phyloP scores from a whole-genome alignment of 768 basidiomycete species.

The Termitomyces sp. region DNA sequence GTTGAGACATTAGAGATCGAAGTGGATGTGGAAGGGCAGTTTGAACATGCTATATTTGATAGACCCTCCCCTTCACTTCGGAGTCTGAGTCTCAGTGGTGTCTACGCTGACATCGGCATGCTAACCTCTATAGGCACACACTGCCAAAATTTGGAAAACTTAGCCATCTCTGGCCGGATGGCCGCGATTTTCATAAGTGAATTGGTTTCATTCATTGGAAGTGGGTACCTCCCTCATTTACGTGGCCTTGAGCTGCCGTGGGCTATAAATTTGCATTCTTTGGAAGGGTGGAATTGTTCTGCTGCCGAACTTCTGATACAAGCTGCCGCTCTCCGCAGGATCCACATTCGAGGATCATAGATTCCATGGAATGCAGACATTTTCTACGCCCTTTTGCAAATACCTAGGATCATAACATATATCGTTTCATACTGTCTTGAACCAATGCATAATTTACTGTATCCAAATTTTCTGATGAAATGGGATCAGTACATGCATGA shows the following conservation, averaged over 20 bases:
- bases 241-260: conserved; percentile 30
- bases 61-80: conserved; percentile 26
- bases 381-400: background rate
- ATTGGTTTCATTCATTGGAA: conserved; percentile 37
- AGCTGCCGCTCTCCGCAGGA: conserved; percentile 13
- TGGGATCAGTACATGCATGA: background rate
- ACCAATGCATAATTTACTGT: background rate
- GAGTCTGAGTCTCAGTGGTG: conserved; percentile 36
- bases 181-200: conserved; percentile 31
- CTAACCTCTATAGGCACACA: conserved; percentile 27
- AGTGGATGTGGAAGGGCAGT: conserved; percentile 22
- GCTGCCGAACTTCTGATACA: conserved; percentile 14
- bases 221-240: conserved; percentile 28
- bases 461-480: background rate
- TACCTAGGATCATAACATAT: background rate
- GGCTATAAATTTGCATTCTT: conserved; percentile 37
- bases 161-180: conserved; percentile 35
- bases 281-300: conserved; percentile 27
- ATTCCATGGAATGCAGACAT: background rate
- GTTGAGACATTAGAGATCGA: conserved; percentile 41
- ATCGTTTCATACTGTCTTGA: background rate
- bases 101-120: conserved; percentile 31
- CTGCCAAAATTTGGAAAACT: conserved; percentile 34
- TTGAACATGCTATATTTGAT: conserved; percentile 26
- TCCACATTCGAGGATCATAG: conserved; percentile 10